Conservation (phyloP, 805 yeast species). For the Hanseniaspora taiwanica region DNA sequence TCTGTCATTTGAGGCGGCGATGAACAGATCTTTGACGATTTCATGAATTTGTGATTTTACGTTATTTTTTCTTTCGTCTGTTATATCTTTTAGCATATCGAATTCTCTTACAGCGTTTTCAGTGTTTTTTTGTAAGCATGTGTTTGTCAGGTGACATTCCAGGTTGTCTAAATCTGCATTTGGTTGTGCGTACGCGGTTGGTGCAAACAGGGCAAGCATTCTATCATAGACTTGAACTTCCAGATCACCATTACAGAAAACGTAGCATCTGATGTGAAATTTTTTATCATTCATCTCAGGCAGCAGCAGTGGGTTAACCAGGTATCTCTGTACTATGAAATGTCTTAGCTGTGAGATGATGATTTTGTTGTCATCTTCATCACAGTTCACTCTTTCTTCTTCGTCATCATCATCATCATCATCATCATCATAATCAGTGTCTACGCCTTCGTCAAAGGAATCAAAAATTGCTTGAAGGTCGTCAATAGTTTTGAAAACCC, state of each 20-base stretch:
- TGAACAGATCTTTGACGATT: conserved; percentile 56
- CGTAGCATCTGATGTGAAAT: conserved; percentile 82
- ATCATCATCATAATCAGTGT: conserved; percentile 67
- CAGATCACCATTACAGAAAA: conserved; percentile 60
- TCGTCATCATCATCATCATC: conserved; percentile 22
- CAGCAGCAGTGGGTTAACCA: conserved; percentile 54
- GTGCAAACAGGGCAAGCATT: conserved; percentile 75
- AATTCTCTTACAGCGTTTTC: conserved; percentile 50
- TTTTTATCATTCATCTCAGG: conserved; percentile 49
- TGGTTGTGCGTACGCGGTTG: conserved; percentile 27
- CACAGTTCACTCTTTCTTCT: conserved; percentile 9
- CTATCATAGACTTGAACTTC: conserved; percentile 68
- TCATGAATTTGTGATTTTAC: conserved; percentile 45
- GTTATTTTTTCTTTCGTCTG: conserved; percentile 22
- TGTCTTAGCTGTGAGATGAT: conserved; percentile 81
- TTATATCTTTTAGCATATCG: conserved; percentile 36
- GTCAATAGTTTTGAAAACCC: conserved; percentile 63
- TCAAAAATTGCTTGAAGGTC: conserved; percentile 78
- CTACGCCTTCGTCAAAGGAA: conserved; percentile 73
- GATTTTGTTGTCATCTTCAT: conserved; percentile 46
- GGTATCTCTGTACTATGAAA: conserved; percentile 79
- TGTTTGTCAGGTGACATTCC: conserved; percentile 72
- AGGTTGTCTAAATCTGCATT: conserved; percentile 17
- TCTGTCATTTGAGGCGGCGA: conserved; percentile 70
- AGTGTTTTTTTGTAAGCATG: conserved; percentile 63